A percentile compares a stretch with the other conserved stretches of the same genome.
phyloP scores from a whole-genome alignment of 2,329 filamentous ascomycete species.

The Fusarium napiforme region DNA sequence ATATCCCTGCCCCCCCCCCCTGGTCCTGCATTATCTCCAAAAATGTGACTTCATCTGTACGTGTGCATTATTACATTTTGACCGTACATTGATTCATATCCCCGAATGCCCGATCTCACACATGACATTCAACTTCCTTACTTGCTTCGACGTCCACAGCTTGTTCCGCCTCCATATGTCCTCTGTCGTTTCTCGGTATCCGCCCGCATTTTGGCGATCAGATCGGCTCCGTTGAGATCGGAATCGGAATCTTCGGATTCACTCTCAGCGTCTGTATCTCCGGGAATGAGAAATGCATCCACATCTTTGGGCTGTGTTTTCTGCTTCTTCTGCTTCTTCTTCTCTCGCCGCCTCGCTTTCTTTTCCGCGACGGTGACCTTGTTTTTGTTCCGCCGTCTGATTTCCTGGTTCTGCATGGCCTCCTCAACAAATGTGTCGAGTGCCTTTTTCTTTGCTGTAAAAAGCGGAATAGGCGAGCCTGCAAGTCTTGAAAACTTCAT shows the following conservation, averaged over 20 bases:
- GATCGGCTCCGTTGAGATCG: slow-evolving; percentile 12
- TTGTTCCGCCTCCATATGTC: slow-evolving; percentile 21
- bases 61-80: slow-evolving; percentile 12
- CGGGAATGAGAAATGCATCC: slow-evolving; percentile 33
- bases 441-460: slow-evolving; percentile 40
- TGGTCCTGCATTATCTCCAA: slow-evolving; percentile 2
- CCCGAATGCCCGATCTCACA: slow-evolving; percentile 3
- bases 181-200: slow-evolving; percentile 21
- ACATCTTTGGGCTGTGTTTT: slow-evolving; percentile 26
- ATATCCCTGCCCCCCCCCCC: neutral
- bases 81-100: neutral
- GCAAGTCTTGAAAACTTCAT: slow-evolving; percentile 34
- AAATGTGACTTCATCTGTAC: slow-evolving; percentile 18
- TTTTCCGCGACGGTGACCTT: neutral
- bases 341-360: neutral
- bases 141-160: slow-evolving; percentile 25
- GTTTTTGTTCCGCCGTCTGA: neutral
- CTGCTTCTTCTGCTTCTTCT: neutral
- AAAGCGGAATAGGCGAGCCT: slow-evolving; percentile 38
- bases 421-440: slow-evolving; percentile 39
- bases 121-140: neutral
- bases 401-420: slow-evolving; percentile 18
- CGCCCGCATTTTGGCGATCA: slow-evolving; percentile 25
- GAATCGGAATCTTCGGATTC: slow-evolving; percentile 24
- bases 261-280: slow-evolving; percentile 36